Percentiles rank a stretch among this genome's conserved stretches.
These are phyloP conservation scores for Penicillium canescens DNA, from an alignment of 495 filamentous ascomycete genomes.

Conservation along the genomic window DNA sequence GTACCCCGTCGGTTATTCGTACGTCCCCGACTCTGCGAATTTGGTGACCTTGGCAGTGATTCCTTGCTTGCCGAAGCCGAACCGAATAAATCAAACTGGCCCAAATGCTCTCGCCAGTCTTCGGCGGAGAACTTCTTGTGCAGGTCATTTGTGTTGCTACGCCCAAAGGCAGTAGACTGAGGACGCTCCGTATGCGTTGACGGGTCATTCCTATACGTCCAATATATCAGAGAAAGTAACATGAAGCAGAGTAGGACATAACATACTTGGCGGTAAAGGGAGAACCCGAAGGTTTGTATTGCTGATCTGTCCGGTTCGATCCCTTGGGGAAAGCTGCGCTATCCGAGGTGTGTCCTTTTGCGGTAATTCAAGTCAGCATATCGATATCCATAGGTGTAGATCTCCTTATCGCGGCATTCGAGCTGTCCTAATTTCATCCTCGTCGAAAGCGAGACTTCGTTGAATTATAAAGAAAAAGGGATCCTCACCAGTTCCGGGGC, in stretches of 20 bases:
- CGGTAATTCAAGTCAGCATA: conserved; percentile 26
- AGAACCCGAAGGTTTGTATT: conserved; percentile 11
- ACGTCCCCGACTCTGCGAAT: conserved; percentile 35
- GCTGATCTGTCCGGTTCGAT: conserved; percentile 17
- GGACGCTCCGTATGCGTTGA: not conserved
- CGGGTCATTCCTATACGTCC: conserved; percentile 5
- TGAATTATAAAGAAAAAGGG: not conserved
- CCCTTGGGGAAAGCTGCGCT: conserved; percentile 31
- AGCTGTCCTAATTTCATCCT: too few relatives aligned
- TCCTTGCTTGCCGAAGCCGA: conserved; percentile 31
- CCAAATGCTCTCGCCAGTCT: conserved; percentile 59
- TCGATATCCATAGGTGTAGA: not conserved
- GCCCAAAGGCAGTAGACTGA: conserved; percentile 29
- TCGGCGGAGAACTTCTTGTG: conserved; percentile 69
- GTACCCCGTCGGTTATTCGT: conserved; percentile 19
- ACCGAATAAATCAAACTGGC: conserved; percentile 51
- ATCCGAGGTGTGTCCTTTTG: conserved; percentile 42
- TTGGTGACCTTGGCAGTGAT: conserved; percentile 31
- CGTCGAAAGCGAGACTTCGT: too few relatives aligned
- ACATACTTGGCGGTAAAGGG: conserved; percentile 14
- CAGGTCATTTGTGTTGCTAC: conserved; percentile 71
- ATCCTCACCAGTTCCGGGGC: conserved; percentile 35
- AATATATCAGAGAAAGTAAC: not conserved
- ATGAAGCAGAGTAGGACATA: not conserved
- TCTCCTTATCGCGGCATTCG: too few relatives aligned